Evolutionary conservation across 306 rosid genomes (phyloP).

Genomic region (Delonix regia): DNA sequence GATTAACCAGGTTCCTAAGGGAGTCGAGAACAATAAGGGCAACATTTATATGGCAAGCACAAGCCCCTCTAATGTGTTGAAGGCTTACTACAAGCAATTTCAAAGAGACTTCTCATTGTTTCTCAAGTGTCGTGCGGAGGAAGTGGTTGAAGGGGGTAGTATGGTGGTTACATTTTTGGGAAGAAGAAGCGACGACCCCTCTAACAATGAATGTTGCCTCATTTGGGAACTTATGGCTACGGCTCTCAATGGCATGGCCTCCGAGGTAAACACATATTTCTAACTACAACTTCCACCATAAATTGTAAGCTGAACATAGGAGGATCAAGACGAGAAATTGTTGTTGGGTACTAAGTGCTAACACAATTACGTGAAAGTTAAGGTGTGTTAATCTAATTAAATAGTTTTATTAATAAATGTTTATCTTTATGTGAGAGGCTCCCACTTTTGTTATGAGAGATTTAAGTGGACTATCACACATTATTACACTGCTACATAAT

Average conservation of each 20-base stretch:
- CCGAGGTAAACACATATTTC: slow-evolving; percentile 36
- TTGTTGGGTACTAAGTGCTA: too few species aligned
- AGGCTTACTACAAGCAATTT: slow-evolving; percentile 57
- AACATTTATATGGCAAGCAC: slow-evolving; percentile 54
- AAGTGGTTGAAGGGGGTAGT: slow-evolving; percentile 51
- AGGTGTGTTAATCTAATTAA: too few species aligned
- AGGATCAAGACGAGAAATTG: too few species aligned
- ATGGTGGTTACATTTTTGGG: slow-evolving; percentile 65
- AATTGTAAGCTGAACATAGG: too few species aligned
- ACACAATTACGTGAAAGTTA: too few species aligned
- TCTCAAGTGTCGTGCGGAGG: slow-evolving; percentile 54
- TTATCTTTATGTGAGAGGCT: too few species aligned
- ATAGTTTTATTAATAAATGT: too few species aligned
- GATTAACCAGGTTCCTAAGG: slow-evolving; percentile 56
- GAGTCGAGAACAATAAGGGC: slow-evolving; percentile 56
- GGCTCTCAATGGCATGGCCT: slow-evolving; percentile 56
- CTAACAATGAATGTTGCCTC: slow-evolving; percentile 56
- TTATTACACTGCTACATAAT: too few species aligned
- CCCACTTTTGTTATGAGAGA: too few species aligned
- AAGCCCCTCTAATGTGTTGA: slow-evolving; percentile 52
- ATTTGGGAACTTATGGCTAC: slow-evolving; percentile 64
- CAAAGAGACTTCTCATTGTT: slow-evolving; percentile 56
- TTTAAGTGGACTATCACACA: too few species aligned
- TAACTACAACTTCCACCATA: too few species aligned
- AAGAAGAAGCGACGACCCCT: slow-evolving; percentile 51